A percentile compares a stretch with the other conserved stretches of the same genome.
These are phyloP conservation scores for Poa pratensis DNA, from an alignment of 176 grass and related monocot genomes.

Conservation along the genomic window DNA sequence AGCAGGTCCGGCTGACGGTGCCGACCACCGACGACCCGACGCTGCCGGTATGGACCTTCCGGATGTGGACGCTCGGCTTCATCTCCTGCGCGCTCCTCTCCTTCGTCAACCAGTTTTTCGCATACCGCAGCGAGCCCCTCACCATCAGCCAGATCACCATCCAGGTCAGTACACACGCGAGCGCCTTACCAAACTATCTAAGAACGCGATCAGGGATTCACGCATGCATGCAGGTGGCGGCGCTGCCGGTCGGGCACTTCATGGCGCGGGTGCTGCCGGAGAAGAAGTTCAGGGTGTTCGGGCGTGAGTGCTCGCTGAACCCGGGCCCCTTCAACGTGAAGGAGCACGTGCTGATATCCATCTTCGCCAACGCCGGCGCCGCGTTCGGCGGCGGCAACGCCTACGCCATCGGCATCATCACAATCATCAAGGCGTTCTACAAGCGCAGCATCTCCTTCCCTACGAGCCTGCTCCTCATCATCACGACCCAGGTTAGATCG, in stretches of 20 bases:
- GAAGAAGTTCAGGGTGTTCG: constrained; percentile 43
- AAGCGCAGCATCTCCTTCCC: constrained; percentile 62
- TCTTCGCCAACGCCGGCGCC: constrained; percentile 74
- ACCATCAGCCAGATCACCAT: constrained; percentile 66
- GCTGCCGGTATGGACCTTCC: constrained; percentile 78
- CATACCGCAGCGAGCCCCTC: constrained; percentile 74
- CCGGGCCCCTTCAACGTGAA: constrained; percentile 88
- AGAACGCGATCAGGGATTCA: background rate
- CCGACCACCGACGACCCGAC: constrained; percentile 55
- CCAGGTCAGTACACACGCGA: constrained; percentile 36
- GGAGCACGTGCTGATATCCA: constrained; percentile 88
- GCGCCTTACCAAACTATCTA: background rate
- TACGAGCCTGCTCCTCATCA: constrained; percentile 56
- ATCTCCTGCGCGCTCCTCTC: constrained; percentile 56
- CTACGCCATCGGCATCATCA: constrained; percentile 69
- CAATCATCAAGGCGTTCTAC: constrained; percentile 78
- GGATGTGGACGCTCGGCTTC: constrained; percentile 70
- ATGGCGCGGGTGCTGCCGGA: constrained; percentile 54
- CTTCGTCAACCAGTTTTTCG: constrained; percentile 91
- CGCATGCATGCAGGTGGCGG: constrained; percentile 52
- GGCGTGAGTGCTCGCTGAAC: constrained; percentile 48
- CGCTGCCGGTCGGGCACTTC: constrained; percentile 69
- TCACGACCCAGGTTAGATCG: constrained; percentile 63
- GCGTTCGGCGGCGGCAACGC: constrained; percentile 67
- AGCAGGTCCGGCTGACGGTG: constrained; percentile 78